Base-by-base conservation (phyloP, 129 eudicot genomes). In the Chrysanthemum lavandulifolium region DNA sequence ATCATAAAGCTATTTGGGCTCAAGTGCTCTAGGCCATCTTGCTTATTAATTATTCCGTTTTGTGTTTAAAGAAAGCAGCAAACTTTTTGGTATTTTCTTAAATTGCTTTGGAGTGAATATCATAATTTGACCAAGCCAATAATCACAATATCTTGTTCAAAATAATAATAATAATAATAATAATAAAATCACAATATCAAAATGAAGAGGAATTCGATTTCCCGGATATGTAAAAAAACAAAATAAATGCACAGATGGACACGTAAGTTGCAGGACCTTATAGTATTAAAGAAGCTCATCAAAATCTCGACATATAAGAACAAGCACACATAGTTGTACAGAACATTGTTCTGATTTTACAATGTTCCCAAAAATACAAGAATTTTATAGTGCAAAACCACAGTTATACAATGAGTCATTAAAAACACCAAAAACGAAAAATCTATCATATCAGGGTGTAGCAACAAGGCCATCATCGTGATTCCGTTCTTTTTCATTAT, bases 241-340 rank as follows among this genome's bases (percentile, higher is more conserved):
- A 52, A 60, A 25, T 19, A 10, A 21, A 11, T 19, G n/a, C 65
- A 60, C n/a, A 60, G 25, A 10, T 11, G 8, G 43, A 60, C 13
- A 36, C 1, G 9, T 36, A 36, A 23, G 40, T 61, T 61, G 45
- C 16, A 9, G 67, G 3, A 27, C 68, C 11, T 31, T 31, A 15
- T 33, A 5, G 18, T n/a, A 16, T 50, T 19, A 12, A 2, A 18
- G 11, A 23, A 60, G 43, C 16, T 73, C 49, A 61, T 61, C 18
- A 4, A 33, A 48, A 45, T 45, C 27, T 60, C 23, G 6, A 60
- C 52, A 33, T 49, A 48, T 49, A 52, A 53, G 12, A 65, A 67
- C 19, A 66, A 56, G 12, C 68, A 76, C 33, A 57, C 74, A 67
- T 23, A 25, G 60, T 56, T 57, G 73, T 76, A 56, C 73, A 75